Base-by-base conservation (phyloP, 2,329 filamentous ascomycete genomes). In the Nothopassalora personata region DNA sequence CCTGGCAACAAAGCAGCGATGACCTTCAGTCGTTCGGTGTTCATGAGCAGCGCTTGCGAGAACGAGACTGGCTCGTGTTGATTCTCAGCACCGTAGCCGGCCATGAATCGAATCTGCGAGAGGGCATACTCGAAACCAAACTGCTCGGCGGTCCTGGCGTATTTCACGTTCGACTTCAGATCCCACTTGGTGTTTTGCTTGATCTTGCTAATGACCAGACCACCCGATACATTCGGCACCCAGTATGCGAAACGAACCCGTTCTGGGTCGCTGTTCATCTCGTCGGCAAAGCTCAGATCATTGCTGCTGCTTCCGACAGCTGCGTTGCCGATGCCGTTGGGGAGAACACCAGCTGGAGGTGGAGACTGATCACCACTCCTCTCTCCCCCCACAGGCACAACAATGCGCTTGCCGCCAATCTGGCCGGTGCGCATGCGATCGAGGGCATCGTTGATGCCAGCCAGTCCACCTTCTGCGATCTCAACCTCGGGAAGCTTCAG, bases 361-460 rank as follows among this genome's bases (percentile, higher is more conserved):
- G 60, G 62, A 39, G 57, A 56, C 50, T 43, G 46, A 8, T 46
- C 39, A 11, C 56, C 58, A 27, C 62, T 61, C 39, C 60, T 67
- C 49, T 68, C 65, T 11, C 62, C 63, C 36, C 63, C 66, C 5
- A 73, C 66, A 5, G 67, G 68, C 7, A 89, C 83, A n/a, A 91
- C 85, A 48, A 91, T 76, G 49, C 87, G 81, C 11, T 86, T 87
- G 0, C 88, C 88, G 53, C 84, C 85, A 9, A 89, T 82, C 56
- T 84, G 83, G 0, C 88, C 86, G 59, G 79, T 80, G 13, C 86
- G 78, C 79, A 91, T 81, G 5, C 80, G 77, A 67, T 90, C 85
- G 31, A 91, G 72, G 0, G 84, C 87, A 7, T 76, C 78, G 68
- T 91, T 91, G n/a, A 91, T 81, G 0, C 81, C 85, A 2, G 78